These are phyloP conservation scores for Aristolochia contorta DNA, from an alignment of 164 flowering plant species.

Conservation along the genomic window DNA sequence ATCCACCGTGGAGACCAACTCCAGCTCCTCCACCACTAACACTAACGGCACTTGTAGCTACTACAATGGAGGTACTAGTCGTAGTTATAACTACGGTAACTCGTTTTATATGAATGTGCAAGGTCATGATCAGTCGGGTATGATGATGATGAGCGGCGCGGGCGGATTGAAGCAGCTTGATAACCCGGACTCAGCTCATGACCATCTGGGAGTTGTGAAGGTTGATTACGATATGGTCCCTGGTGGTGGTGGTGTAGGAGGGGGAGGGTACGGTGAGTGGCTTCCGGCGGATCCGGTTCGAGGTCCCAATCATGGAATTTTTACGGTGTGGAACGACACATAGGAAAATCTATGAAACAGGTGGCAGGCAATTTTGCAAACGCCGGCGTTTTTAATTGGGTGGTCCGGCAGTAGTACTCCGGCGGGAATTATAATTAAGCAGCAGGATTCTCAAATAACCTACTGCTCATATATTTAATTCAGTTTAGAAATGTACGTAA, in stretches of 20 bases:
- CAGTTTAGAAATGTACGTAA: too few relatives aligned
- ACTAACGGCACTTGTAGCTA: constrained; percentile 6
- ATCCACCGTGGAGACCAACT: too few relatives aligned
- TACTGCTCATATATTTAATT: too few relatives aligned
- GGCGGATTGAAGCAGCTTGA: constrained; percentile 9
- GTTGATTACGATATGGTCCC: constrained; percentile 56
- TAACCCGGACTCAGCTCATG: background rate
- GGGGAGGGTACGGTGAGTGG: constrained; percentile 43
- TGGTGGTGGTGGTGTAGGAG: constrained; percentile 19
- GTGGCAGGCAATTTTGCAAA: too few relatives aligned
- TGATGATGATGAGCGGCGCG: constrained; percentile 15
- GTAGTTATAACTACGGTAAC: constrained; percentile 18
- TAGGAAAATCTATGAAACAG: background rate
- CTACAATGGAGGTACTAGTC: constrained; percentile 16
- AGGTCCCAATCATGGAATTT: constrained; percentile 37
- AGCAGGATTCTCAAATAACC: too few relatives aligned
- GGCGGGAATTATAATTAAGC: too few relatives aligned
- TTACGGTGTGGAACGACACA: constrained; percentile 61
- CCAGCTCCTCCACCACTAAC: background rate
- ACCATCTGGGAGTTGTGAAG: constrained; percentile 28
- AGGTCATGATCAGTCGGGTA: constrained; percentile 9
- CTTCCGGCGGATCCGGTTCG: constrained; percentile 35
- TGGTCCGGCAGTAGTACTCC: too few relatives aligned
- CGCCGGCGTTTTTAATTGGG: too few relatives aligned
- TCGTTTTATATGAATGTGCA: constrained; percentile 29